These are phyloP conservation scores for Moniliella sp. DNA, from an alignment of 1,284 basidiomycete species.

Conservation along the genomic window DNA sequence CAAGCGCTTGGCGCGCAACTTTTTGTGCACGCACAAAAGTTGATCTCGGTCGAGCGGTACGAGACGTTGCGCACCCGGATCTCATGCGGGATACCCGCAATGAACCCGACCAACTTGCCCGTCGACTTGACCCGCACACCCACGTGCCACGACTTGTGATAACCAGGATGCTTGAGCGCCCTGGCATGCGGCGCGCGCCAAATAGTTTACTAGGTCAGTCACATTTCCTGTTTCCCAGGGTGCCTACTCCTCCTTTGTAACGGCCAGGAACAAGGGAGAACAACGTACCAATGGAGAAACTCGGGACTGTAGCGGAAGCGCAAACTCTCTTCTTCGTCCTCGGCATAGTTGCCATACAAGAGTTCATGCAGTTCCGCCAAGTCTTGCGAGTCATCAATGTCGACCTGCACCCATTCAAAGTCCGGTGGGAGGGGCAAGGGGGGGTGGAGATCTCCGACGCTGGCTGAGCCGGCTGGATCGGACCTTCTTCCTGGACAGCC, in stretches of 20 bases:
- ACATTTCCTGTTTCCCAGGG: no score
- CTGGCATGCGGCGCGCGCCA: no score
- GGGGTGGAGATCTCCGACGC: constrained; percentile 61
- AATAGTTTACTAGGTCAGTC: no score
- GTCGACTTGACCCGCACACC: constrained; percentile 72
- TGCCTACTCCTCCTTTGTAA: no score
- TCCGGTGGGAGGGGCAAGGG: constrained; percentile 72
- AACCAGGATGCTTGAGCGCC: constrained; percentile 84
- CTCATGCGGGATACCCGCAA: constrained; percentile 61
- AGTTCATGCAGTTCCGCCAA: constrained; percentile 77
- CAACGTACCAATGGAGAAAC: constrained; percentile 60
- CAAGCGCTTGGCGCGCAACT: constrained; percentile 77
- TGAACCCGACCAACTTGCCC: constrained; percentile 78
- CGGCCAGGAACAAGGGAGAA: no score
- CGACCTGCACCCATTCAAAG: constrained; percentile 72
- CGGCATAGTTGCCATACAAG: constrained; percentile 79
- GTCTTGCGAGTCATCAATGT: constrained; percentile 52
- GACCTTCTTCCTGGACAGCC: constrained; percentile 44
- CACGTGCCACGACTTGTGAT: constrained; percentile 77
- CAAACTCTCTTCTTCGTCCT: constrained; percentile 84
- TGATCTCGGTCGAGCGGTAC: constrained; percentile 51
- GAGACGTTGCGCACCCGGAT: constrained; percentile 16
- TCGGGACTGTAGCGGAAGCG: constrained; percentile 87
- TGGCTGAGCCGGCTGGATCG: constrained; percentile 62
- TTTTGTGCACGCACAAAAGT: constrained; percentile 97